phyloP scores from a whole-genome alignment of 768 basidiomycete species.

The Hydnum rufescens region DNA sequence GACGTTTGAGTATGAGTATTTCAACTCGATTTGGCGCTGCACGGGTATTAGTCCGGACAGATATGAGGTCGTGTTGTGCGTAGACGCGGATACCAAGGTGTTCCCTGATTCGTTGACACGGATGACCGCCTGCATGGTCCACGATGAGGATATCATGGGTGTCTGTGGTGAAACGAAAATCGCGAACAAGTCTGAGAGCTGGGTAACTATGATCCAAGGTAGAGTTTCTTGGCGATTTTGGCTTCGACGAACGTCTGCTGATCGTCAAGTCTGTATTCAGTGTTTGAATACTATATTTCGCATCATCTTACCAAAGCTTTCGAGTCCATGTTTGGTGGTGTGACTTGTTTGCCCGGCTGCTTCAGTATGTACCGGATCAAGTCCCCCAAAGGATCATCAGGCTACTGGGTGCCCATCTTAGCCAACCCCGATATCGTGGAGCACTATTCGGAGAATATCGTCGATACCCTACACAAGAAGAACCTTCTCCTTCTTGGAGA shows the following conservation, averaged over 20 bases:
- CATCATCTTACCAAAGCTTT: conserved; percentile 98
- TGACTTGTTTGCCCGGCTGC: conserved; percentile 97
- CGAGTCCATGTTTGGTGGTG: conserved; percentile 98
- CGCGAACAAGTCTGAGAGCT: conserved; percentile 95
- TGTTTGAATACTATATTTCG: conserved; percentile 99
- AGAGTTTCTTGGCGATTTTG: background rate
- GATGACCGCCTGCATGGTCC: conserved; percentile 92
- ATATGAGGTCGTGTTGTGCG: conserved; percentile 88
- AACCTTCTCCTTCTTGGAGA: conserved; percentile 92
- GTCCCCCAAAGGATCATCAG: conserved; percentile 87
- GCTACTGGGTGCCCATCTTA: conserved; percentile 96
- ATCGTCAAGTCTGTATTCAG: conserved; percentile 26
- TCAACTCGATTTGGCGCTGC: conserved; percentile 91
- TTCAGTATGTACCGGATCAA: conserved; percentile 99
- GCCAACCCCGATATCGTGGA: conserved; percentile 98
- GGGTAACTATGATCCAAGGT: conserved; percentile 99
- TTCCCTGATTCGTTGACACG: conserved; percentile 95
- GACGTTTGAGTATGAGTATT: conserved; percentile 98
- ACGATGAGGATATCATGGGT: conserved; percentile 97
- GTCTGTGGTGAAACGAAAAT: conserved; percentile 99
- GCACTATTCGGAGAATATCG: conserved; percentile 98
- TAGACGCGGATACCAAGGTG: conserved; percentile 95
- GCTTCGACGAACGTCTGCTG: background rate
- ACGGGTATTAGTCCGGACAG: conserved; percentile 92
- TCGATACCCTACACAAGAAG: conserved; percentile 99